These are phyloP conservation scores for Schizothecium vesticola DNA, from an alignment of 495 filamentous ascomycete species.

Conservation along the genomic window DNA sequence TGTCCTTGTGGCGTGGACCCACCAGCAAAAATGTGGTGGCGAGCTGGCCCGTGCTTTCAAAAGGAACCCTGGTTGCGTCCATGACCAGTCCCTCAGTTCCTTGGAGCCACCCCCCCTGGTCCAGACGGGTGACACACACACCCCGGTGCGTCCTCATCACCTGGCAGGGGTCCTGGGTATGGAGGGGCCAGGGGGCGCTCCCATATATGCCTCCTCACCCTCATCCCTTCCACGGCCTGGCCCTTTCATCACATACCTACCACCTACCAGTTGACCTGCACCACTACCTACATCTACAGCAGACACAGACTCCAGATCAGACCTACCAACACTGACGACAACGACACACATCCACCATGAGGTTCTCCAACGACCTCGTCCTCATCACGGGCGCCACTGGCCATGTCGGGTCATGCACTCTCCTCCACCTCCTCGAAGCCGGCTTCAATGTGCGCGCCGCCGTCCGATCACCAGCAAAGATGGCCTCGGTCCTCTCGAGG, in stretches of 20 bases:
- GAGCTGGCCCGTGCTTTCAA: background rate
- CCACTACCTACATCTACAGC: background rate
- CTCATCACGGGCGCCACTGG: conserved; percentile 47
- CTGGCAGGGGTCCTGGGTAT: background rate
- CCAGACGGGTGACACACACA: background rate
- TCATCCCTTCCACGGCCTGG: background rate
- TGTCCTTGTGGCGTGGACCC: background rate
- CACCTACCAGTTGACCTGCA: background rate
- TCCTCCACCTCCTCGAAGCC: conserved; percentile 31
- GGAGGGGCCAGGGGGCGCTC: background rate
- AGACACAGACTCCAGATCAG: background rate
- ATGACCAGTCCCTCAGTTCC: background rate
- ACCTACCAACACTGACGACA: background rate
- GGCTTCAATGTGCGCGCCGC: conserved; percentile 44
- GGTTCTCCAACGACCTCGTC: conserved; percentile 23
- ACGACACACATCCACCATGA: conserved; percentile 6
- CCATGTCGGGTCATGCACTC: conserved; percentile 40
- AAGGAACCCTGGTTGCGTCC: background rate
- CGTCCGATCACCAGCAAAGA: conserved; percentile 38
- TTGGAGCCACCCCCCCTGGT: background rate
- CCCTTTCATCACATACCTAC: background rate
- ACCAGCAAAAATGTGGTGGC: background rate
- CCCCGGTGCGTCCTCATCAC: background rate
- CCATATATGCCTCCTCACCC: background rate
- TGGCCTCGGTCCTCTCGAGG: conserved; percentile 20